Evolutionary conservation across 192 early-diverging fungal genomes (phyloP).

Genomic region (Lobulomyces angularis): DNA sequence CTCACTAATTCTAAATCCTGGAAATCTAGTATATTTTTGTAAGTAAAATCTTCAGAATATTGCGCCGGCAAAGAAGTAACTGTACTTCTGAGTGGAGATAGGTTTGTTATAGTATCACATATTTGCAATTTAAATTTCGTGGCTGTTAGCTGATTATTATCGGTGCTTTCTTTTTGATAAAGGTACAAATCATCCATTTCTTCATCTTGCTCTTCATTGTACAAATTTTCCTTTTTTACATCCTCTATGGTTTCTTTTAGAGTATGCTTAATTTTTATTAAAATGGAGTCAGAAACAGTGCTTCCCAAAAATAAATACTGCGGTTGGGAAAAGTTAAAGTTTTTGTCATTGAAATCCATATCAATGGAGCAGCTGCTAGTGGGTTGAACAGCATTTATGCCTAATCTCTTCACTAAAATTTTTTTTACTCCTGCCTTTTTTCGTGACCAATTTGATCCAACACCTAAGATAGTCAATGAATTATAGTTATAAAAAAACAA

Average conservation of each 20-base stretch:
- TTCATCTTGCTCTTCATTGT: neutral
- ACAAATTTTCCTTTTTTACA: neutral
- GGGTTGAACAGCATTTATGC: conserved; percentile 28
- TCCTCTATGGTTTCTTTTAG: too few relatives aligned
- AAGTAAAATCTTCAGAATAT: too few relatives aligned
- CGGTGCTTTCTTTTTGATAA: conserved; percentile 9
- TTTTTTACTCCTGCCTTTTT: conserved; percentile 54
- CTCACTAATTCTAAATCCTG: conserved; percentile 45
- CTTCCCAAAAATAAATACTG: conserved; percentile 63
- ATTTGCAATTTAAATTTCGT: too few relatives aligned
- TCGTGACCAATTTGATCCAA: conserved; percentile 57
- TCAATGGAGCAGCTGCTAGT: conserved; percentile 32
- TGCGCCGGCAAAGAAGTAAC: too few relatives aligned
- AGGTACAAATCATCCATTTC: conserved; percentile 15
- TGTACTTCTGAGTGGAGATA: too few relatives aligned
- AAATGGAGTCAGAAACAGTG: conserved; percentile 50
- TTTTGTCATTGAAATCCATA: neutral
- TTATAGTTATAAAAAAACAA: too few relatives aligned
- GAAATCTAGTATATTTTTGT: too few relatives aligned
- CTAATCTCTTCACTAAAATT: conserved; percentile 43
- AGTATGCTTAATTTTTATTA: conserved; percentile 49
- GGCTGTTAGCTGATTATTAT: too few relatives aligned
- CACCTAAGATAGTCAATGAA: too few relatives aligned
- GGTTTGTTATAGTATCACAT: too few relatives aligned
- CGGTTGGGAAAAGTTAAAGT: too few relatives aligned